These are phyloP conservation scores for Diplosphaera chodatii DNA, from an alignment of 139 green algal species.

Conservation along the genomic window DNA sequence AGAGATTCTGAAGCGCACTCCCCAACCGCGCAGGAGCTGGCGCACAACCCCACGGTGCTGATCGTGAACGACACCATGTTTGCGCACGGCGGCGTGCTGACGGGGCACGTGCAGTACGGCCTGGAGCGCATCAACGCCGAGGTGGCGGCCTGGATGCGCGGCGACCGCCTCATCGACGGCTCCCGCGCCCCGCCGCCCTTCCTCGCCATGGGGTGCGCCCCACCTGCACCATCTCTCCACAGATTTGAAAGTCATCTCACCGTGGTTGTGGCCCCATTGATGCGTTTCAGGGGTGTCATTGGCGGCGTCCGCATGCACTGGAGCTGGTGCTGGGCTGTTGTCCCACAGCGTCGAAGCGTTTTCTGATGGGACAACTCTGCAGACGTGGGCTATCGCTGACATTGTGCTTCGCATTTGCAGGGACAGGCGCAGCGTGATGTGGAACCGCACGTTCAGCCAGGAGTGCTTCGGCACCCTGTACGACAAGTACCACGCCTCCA, in stretches of 20 bases:
- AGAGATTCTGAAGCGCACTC: no score
- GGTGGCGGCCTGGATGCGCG: conserved; percentile 81
- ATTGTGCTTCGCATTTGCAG: no score
- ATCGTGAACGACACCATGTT: conserved; percentile 90
- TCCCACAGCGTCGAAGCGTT: no score
- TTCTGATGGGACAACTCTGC: no score
- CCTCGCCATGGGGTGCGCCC: conserved; percentile 72
- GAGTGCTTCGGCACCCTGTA: conserved; percentile 49
- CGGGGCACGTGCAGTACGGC: conserved; percentile 76
- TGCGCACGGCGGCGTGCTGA: conserved; percentile 83
- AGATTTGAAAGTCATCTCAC: no score
- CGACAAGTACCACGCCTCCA: conserved; percentile 60
- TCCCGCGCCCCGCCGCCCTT: conserved; percentile 63
- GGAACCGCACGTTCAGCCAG: conserved; percentile 72
- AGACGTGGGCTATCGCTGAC: no score
- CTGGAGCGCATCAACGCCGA: conserved; percentile 79
- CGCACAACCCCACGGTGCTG: conserved; percentile 83
- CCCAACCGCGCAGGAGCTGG: conserved; percentile 63
- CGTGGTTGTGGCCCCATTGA: no score
- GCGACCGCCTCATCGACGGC: conserved; percentile 39
- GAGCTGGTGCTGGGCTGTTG: no score
- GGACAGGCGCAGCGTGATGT: conserved; percentile 75
- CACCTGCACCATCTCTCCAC: not conserved
- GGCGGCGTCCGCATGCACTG: no score
- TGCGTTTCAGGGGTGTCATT: no score